Evolutionary conservation across 75 land plant genomes (phyloP), one percentile per base, ranked within the genome.

Genomic region (Azolla pinnata): DNA sequence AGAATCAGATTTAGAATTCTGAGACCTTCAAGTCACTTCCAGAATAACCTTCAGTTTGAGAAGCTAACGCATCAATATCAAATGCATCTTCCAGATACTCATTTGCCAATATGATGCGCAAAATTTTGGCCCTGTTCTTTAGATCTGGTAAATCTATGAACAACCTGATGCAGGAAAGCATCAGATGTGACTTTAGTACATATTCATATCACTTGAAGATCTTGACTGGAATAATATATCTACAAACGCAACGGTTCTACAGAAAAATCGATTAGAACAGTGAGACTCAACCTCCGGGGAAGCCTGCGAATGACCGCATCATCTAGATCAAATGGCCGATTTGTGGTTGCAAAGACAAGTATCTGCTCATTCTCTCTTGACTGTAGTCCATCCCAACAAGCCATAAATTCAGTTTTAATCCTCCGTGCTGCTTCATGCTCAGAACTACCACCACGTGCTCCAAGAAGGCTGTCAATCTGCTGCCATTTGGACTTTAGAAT

Each of bases 301-400:
- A 93, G 57, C 19, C 98, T 75, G 10, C 98, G 87, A 38, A 93
- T 86, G 0, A 93, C 98, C 59, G 96, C 98, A 74, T 88, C 98
- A 72, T 93, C 98, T 50, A 93, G 90, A 53, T 93, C 98, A 74
- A 93, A 93, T n/a, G 98, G 98, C 14, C 98, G 76, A 62, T 93
- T 93, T 29, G 98, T 93, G 16, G 98, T 89, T 35, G 81, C 98
- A 46, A 93, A 80, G 46, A 93, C 76, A 10, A 93, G 78, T n/a
- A 93, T 83, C 67, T 86, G 72, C 50, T 93, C 97, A 70, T 69
- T 83, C 27, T 93, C 98, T 72, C 86, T 88, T 9, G 98, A 63
- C 42, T 90, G 78, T 44, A 93, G 76, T n/a, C 98, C 98, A 81
- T 93, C 98, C 98, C 98, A 93, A 4, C 96, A 89, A 21, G 98